Evolutionary conservation across 345 rosid genomes (phyloP).

Genomic region (Eucalyptus sideroxylon): DNA sequence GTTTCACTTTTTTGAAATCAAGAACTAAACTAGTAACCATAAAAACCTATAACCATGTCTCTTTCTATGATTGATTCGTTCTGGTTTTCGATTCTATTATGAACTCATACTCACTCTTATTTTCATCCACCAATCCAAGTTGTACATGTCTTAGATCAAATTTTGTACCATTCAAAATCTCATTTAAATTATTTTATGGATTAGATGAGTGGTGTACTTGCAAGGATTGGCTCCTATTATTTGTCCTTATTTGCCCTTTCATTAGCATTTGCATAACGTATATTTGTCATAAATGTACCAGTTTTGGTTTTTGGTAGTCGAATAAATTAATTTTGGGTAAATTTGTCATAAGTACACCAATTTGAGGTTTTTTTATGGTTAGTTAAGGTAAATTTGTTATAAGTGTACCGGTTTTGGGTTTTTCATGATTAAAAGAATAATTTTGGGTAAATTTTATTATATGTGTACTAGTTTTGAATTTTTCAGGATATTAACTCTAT

Average conservation of each 20-base stretch:
- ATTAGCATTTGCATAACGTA: rapidly evolving
- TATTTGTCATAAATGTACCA: rapidly evolving
- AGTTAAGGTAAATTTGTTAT: rapidly evolving
- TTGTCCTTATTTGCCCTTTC: background rate
- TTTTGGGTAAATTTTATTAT: too few relatives aligned
- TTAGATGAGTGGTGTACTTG: background rate
- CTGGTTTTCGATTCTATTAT: too few relatives aligned
- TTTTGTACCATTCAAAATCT: background rate
- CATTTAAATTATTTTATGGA: background rate
- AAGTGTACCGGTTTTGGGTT: rapidly evolving
- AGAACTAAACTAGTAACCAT: background rate
- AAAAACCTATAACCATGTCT: too few relatives aligned
- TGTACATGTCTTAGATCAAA: background rate
- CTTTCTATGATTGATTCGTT: too few relatives aligned
- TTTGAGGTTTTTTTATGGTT: rapidly evolving
- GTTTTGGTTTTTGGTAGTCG: rapidly evolving
- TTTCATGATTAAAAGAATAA: too few relatives aligned
- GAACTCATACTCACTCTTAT: background rate
- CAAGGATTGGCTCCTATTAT: background rate
- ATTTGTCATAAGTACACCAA: rapidly evolving
- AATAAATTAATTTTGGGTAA: too few relatives aligned
- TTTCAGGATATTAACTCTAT: rapidly evolving
- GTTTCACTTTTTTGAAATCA: background rate
- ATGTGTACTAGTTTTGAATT: rapidly evolving
- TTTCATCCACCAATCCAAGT: background rate